phyloP scores from a whole-genome alignment of 1,284 basidiomycete genomes.

The Stereum hirsutum region DNA sequence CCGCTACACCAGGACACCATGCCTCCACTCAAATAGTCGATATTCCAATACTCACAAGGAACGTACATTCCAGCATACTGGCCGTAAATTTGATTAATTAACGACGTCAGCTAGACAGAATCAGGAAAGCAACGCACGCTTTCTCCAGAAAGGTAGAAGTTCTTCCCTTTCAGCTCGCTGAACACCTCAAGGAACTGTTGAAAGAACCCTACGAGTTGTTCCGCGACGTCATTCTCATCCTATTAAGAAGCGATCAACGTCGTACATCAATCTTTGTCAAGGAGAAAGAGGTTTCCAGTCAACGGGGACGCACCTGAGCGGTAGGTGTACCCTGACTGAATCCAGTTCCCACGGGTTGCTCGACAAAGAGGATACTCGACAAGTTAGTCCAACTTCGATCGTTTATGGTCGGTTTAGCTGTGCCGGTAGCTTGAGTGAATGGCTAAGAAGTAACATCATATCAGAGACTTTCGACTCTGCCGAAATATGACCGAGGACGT shows the following conservation, averaged over 20 bases:
- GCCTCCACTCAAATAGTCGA: too few species aligned
- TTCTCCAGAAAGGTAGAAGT: constrained; percentile 60
- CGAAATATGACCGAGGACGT: too few species aligned
- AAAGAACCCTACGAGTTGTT: constrained; percentile 57
- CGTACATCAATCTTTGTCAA: too few species aligned
- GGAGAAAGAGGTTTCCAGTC: too few species aligned
- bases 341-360: constrained; percentile 81
- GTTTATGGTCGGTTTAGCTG: constrained; percentile 57
- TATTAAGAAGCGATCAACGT: constrained; percentile 17
- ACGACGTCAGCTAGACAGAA: neutral
- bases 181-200: constrained; percentile 71
- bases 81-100: too few species aligned
- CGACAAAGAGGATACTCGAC: constrained; percentile 69
- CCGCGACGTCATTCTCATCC: constrained; percentile 60
- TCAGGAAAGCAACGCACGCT: constrained; percentile 38
- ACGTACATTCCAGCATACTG: constrained; percentile 59
- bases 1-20: neutral
- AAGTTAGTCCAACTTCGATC: constrained; percentile 77
- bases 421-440: constrained; percentile 58
- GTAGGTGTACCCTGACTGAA: constrained; percentile 69
- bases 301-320: constrained; percentile 42
- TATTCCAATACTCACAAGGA: constrained; percentile 41
- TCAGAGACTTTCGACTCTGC: constrained; percentile 5
- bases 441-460: constrained; percentile 29
- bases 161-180: constrained; percentile 60